Conservation (phyloP, 306 rosid genomes). For the Parietaria judaica region DNA sequence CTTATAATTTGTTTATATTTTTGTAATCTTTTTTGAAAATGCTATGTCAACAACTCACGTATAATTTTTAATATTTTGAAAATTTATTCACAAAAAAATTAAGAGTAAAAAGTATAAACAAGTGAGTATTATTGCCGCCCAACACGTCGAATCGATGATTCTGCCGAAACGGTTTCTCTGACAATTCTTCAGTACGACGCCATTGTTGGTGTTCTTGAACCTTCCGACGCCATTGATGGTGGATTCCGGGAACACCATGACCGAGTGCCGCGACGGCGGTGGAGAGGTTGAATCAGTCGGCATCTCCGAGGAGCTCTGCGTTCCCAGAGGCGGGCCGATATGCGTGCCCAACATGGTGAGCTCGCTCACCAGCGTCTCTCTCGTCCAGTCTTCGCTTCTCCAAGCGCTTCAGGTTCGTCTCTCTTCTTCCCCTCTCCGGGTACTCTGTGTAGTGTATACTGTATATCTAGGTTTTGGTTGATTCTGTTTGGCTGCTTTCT, state of each 20-base stretch:
- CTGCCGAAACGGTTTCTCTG: too few species aligned
- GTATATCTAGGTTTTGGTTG: background rate
- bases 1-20: too few species aligned
- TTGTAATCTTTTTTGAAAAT: too few species aligned
- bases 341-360: conserved; percentile 49
- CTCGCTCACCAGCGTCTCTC: conserved; percentile 40
- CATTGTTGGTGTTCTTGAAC: too few species aligned
- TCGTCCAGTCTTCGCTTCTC: conserved; percentile 40
- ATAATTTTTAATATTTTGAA: too few species aligned
- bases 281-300: background rate
- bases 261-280: background rate
- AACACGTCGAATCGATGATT: too few species aligned
- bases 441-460: background rate
- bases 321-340: conserved; percentile 82
- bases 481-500: background rate
- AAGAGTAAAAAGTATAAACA: too few species aligned
- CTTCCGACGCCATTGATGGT: too few species aligned
- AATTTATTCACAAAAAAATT: too few species aligned
- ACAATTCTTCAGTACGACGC: too few species aligned
- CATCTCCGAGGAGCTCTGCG: conserved; percentile 15
- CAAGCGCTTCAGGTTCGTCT: conserved; percentile 49
- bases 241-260: background rate
- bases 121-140: too few species aligned
- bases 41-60: too few species aligned
- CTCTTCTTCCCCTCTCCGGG: background rate